These are phyloP conservation scores for Sungouiella blattae DNA, from an alignment of 805 yeast genomes.

Conservation along the genomic window DNA sequence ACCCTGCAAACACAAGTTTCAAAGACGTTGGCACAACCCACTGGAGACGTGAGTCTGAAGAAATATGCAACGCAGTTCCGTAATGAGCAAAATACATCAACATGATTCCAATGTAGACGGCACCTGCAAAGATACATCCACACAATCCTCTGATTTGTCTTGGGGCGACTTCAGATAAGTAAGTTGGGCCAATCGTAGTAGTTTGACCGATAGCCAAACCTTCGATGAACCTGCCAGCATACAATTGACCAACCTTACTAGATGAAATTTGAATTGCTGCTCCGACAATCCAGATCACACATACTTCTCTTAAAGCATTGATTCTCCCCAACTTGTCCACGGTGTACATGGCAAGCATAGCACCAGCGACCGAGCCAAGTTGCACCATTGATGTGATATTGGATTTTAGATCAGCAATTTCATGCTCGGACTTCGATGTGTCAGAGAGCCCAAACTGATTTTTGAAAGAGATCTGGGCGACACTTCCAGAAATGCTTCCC, in stretches of 20 bases:
- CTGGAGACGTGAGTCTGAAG: conserved; percentile 33
- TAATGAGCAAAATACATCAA: conserved; percentile 46
- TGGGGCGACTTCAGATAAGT: conserved; percentile 53
- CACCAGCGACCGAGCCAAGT: conserved; percentile 53
- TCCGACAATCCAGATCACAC: conserved; percentile 36
- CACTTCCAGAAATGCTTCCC: conserved; percentile 46
- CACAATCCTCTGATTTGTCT: conserved; percentile 49
- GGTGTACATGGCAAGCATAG: conserved; percentile 44
- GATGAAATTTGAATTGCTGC: conserved; percentile 49
- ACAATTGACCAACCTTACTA: conserved; percentile 44
- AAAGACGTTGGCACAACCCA: conserved; percentile 53
- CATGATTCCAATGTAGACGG: conserved; percentile 54
- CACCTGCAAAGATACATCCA: conserved; percentile 53
- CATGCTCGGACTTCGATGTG: conserved; percentile 25
- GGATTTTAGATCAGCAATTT: conserved; percentile 46
- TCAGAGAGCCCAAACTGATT: conserved; percentile 44
- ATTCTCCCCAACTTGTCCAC: conserved; percentile 53
- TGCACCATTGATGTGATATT: conserved; percentile 60
- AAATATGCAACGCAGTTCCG: conserved; percentile 47
- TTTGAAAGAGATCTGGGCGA: conserved; percentile 42
- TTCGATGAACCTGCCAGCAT: conserved; percentile 53
- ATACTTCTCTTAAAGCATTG: conserved; percentile 42
- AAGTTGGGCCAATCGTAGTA: conserved; percentile 51
- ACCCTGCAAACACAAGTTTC: conserved; percentile 48
- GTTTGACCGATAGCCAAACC: conserved; percentile 59